Evolutionary conservation across 192 early-diverging fungal species (phyloP).

Genomic region (Podochytrium sp.): DNA sequence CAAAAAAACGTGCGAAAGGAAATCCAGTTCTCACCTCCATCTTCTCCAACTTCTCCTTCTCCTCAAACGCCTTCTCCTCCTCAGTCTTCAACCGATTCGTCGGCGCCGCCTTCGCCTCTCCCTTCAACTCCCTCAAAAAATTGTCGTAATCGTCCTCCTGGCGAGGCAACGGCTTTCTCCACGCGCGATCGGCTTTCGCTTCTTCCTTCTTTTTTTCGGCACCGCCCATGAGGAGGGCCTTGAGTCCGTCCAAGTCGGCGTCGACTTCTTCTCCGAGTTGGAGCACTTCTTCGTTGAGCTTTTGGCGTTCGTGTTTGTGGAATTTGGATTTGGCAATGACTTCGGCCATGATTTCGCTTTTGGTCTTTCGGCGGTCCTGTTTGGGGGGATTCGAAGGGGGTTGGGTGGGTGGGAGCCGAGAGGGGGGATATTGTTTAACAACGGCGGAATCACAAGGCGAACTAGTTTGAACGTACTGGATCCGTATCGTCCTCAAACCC

Average conservation of each 20-base stretch:
- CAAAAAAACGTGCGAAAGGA: background rate
- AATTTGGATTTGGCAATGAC: constrained; percentile 96
- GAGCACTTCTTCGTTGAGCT: constrained; percentile 84
- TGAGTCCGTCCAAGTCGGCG: constrained; percentile 84
- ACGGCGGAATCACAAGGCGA: constrained; percentile 20
- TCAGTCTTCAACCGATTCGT: constrained; percentile 93
- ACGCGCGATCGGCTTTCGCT: constrained; percentile 24
- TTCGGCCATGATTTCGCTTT: constrained; percentile 96
- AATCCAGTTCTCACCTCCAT: constrained; percentile 63
- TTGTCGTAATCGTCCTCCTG: constrained; percentile 80
- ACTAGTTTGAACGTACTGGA: constrained; percentile 25
- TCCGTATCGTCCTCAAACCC: constrained; percentile 73
- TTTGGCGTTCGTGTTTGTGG: constrained; percentile 91
- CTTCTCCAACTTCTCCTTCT: constrained; percentile 82
- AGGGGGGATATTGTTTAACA: background rate
- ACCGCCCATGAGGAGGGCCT: constrained; percentile 63
- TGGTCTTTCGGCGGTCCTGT: constrained; percentile 73
- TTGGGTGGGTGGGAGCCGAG: constrained; percentile 5
- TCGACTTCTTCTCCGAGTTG: constrained; percentile 83
- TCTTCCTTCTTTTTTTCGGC: constrained; percentile 31
- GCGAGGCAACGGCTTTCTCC: constrained; percentile 34
- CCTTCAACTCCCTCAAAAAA: constrained; percentile 78
- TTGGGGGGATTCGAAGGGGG: background rate
- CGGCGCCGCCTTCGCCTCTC: constrained; percentile 83
- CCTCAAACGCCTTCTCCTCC: constrained; percentile 87